A percentile compares a stretch with the other conserved stretches of the same genome.
Conservation (phyloP, 225 moss, liverwort and hornwort species). For the Antitrichia curtipendula region DNA sequence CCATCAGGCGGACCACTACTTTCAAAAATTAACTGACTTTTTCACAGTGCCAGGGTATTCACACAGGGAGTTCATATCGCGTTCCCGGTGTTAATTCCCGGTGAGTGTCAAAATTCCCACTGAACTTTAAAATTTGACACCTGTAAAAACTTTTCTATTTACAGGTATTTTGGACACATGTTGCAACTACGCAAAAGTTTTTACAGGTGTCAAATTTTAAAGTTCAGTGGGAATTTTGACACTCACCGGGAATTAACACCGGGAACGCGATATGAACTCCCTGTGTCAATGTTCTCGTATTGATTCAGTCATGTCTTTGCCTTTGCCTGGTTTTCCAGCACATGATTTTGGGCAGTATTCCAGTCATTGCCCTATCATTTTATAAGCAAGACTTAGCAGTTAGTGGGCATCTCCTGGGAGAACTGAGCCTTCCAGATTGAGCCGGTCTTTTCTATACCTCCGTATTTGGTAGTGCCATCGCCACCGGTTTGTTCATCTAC, state of each 20-base stretch:
- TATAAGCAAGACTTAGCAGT: conserved; percentile 68
- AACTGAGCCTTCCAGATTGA: conserved; percentile 54
- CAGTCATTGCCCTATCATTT: conserved; percentile 22
- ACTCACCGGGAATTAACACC: too few species aligned
- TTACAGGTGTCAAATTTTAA: too few species aligned
- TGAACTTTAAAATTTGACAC: too few species aligned
- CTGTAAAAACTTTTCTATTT: too few species aligned
- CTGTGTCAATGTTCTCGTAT: background rate
- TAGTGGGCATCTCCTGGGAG: conserved; percentile 53
- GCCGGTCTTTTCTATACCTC: conserved; percentile 54
- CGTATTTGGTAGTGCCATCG: conserved; percentile 70
- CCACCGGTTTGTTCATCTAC: conserved; percentile 56
- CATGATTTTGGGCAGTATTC: conserved; percentile 15
- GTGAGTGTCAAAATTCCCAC: too few species aligned
- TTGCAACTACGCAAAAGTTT: too few species aligned
- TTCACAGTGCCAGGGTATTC: background rate
- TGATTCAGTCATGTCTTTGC: background rate
- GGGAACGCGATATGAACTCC: too few species aligned
- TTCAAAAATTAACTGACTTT: background rate
- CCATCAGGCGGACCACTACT: too few species aligned
- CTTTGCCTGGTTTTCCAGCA: conserved; percentile 12
- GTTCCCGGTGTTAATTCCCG: too few species aligned
- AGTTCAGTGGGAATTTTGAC: too few species aligned
- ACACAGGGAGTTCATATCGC: too few species aligned
- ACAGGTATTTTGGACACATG: too few species aligned